Evolutionary conservation across 148 eudicot species (phyloP).

Genomic region (Amaranthus cruentus): DNA sequence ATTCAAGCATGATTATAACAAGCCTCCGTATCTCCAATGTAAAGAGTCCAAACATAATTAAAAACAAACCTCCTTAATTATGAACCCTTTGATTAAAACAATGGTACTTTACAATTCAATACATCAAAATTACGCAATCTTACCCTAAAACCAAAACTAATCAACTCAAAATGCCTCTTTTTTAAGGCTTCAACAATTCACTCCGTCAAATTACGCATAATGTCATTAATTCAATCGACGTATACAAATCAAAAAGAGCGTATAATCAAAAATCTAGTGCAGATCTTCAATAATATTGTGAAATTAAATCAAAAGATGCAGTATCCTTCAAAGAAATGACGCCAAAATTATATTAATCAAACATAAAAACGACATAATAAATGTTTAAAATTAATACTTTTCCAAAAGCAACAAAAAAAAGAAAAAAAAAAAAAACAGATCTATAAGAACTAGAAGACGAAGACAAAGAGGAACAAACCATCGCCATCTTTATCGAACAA

Average conservation of each 20-base stretch:
- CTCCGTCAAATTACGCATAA: too few relatives aligned
- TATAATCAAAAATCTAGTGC: not conserved
- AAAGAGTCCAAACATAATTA: too few relatives aligned
- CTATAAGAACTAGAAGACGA: not conserved
- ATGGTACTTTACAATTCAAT: too few relatives aligned
- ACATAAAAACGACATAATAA: not conserved
- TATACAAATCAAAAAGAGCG: not conserved
- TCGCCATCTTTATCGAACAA: conserved; percentile 68
- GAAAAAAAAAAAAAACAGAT: not conserved
- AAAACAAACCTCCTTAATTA: too few relatives aligned
- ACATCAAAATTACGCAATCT: too few relatives aligned
- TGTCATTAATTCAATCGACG: not conserved
- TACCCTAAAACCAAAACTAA: too few relatives aligned
- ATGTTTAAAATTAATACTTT: not conserved
- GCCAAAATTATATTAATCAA: not conserved
- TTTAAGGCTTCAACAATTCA: too few relatives aligned
- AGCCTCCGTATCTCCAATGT: too few relatives aligned
- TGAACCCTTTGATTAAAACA: too few relatives aligned
- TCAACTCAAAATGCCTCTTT: too few relatives aligned
- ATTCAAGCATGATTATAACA: too few relatives aligned
- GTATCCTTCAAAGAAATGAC: not conserved
- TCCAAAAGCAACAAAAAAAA: not conserved
- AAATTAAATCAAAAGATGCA: not conserved
- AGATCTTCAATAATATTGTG: conserved; percentile 8
- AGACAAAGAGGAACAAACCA: conserved; percentile 31